Percentiles rank a stretch among this genome's conserved stretches.
phyloP scores from a whole-genome alignment of 768 basidiomycete species.

The Boletus huronensis region DNA sequence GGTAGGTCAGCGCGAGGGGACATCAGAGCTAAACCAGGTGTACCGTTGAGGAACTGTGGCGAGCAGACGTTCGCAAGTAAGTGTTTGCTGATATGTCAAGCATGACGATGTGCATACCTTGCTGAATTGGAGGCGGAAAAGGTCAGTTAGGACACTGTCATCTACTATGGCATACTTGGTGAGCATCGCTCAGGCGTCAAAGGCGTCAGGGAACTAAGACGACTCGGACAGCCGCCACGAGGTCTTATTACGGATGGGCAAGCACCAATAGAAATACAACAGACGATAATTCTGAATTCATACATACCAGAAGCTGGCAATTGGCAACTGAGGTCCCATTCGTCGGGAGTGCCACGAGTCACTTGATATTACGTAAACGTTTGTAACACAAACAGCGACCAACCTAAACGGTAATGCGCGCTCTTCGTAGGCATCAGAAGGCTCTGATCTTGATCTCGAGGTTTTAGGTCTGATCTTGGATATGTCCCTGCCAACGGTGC shows the following conservation, averaged over 20 bases:
- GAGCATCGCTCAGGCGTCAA: constrained; percentile 6
- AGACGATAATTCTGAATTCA: fast-evolving
- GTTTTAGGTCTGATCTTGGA: background rate
- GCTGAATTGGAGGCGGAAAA: constrained; percentile 17
- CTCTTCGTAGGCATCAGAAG: background rate
- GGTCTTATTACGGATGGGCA: background rate
- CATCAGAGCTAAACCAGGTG: background rate
- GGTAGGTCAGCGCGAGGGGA: background rate
- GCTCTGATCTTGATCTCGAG: background rate
- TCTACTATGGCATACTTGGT: background rate
- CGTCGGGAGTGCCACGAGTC: too few species aligned
- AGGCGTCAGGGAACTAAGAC: background rate
- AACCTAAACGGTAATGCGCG: background rate
- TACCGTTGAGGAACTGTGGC: constrained; percentile 22
- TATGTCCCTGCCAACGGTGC: too few species aligned
- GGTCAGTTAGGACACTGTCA: constrained; percentile 7
- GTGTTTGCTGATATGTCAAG: background rate
- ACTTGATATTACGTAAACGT: too few species aligned
- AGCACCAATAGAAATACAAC: background rate
- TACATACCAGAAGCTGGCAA: background rate
- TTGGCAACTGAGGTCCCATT: background rate
- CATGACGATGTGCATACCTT: constrained; percentile 11
- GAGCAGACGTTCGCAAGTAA: background rate
- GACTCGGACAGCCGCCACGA: background rate
- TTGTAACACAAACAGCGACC: too few species aligned